A percentile compares a stretch with the other conserved stretches of the same genome.
Evolutionary conservation across 2,329 filamentous ascomycete genomes (phyloP).

Genomic region (Emergomyces pasteurianus): DNA sequence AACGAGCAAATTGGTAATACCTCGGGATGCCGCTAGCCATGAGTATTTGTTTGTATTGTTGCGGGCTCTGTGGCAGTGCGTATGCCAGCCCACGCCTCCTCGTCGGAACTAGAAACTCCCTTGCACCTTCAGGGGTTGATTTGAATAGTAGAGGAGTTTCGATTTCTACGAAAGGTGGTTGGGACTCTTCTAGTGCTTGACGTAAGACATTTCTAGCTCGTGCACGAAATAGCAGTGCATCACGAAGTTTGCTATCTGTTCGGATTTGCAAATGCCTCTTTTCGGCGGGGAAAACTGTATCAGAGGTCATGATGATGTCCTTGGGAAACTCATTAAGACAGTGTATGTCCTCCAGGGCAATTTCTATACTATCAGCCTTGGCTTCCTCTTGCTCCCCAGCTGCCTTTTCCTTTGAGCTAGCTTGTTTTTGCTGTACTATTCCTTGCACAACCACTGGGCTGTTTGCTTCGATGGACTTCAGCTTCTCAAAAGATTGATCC

Average conservation of each 20-base stretch:
- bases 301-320: slow-evolving; percentile 63
- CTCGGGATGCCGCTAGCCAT: slow-evolving; percentile 76
- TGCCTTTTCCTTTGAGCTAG: slow-evolving; percentile 18
- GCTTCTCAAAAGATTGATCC: slow-evolving; percentile 23
- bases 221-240: slow-evolving; percentile 60
- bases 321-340: slow-evolving; percentile 62
- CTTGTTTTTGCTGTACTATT: slow-evolving; percentile 31
- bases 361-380: slow-evolving; percentile 39
- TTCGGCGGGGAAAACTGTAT: slow-evolving; percentile 60
- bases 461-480: slow-evolving; percentile 37
- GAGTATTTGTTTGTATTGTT: slow-evolving; percentile 96
- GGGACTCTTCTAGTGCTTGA: slow-evolving; percentile 42
- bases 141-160: slow-evolving; percentile 96
- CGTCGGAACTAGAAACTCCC: slow-evolving; percentile 89
- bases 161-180: slow-evolving; percentile 55
- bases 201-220: slow-evolving; percentile 44
- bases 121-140: slow-evolving; percentile 87
- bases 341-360: slow-evolving; percentile 51
- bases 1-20: slow-evolving; percentile 89
- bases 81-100: slow-evolving; percentile 66
- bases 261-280: slow-evolving; percentile 76
- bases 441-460: slow-evolving; percentile 46
- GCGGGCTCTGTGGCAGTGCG: slow-evolving; percentile 87
- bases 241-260: slow-evolving; percentile 54
- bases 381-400: slow-evolving; percentile 18